Base-by-base conservation (phyloP, 176 grass and related monocot genomes). In the Oryza rufipogon region DNA sequence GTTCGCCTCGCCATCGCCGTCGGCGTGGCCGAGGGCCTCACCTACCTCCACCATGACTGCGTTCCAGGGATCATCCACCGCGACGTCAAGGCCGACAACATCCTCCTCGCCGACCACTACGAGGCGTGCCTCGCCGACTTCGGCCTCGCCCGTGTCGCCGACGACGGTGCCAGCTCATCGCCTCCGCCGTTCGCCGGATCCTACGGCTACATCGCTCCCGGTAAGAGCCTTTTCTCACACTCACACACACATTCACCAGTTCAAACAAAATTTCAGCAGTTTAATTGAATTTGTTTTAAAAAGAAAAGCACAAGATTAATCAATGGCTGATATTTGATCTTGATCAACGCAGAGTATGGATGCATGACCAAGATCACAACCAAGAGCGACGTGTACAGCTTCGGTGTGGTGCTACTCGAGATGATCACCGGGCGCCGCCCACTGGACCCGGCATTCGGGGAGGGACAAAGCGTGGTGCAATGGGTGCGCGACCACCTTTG, bases 331-430 rank as follows among this genome's bases (percentile, higher is more conserved):
- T 20, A 20, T 56, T 20, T 58, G 54, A 33, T 48, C 45, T 20
- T 1, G 23, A 56, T 69, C 4, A 36, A 36, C 4, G 58, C 81
- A 97, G 95, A 97, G 81, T 94, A 97, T 13, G 92, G 92, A 11
- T 97, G 88, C 11, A 97, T 91, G 95, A 89, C 87, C 13, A 94
- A 93, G 86, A 97, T 97, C 77, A 97, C 95, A 3, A 97, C 82
- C 70, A 98, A 98, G 87, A 95, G 96, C 44, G 96, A 98, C 73
- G 96, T 98, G 82, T 98, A 98, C 80, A 98, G 96, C 79, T 98
- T 95, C 68, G 92, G 96, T 0, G 92, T 98, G 58, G 85, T 98
- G 68, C 77, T 98, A 49, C 66, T 98, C 14, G 96, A 98, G 85
- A 73, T 87, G 34, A 94, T 97, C 73, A 94, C 90, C 1, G 95